Conservation (phyloP, 805 yeast species). For the Yarrowia sp. region DNA sequence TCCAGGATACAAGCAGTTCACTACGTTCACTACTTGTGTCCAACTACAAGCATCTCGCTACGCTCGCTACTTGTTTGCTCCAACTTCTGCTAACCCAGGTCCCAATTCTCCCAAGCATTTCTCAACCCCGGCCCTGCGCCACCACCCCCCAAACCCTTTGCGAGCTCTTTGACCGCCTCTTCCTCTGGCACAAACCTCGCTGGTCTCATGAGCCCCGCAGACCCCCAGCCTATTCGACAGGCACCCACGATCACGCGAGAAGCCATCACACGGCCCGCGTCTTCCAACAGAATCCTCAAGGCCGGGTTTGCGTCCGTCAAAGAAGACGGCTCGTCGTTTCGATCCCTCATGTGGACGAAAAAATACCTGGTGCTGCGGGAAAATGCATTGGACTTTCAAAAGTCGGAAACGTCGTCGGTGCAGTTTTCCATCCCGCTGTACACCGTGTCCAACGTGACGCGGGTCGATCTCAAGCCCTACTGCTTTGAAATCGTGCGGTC, state of each 20-base stretch:
- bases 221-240: not conserved
- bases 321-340: constrained; percentile 77
- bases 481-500: constrained; percentile 74
- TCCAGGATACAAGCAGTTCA: too few species aligned
- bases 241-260: constrained; percentile 14
- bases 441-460: constrained; percentile 67
- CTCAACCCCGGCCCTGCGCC: constrained; percentile 38
- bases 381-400: constrained; percentile 74
- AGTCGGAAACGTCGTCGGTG: constrained; percentile 50
- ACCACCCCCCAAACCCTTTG: constrained; percentile 26
- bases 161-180: not conserved
- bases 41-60: too few species aligned
- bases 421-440: constrained; percentile 58
- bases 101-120: constrained; percentile 34
- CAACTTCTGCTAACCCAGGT: constrained; percentile 23
- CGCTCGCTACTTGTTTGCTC: not conserved
- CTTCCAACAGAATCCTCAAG: constrained; percentile 44
- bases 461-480: constrained; percentile 74
- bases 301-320: constrained; percentile 91
- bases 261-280: constrained; percentile 23
- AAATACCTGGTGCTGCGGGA: constrained; percentile 81
- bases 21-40: too few species aligned
- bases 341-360: constrained; percentile 91
- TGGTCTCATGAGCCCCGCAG: not conserved
- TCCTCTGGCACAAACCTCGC: constrained; percentile 6